Percentiles rank a stretch among this genome's conserved stretches.
Evolutionary conservation across 345 rosid species (phyloP).

Genomic region (Euphorbia pulcherrima): DNA sequence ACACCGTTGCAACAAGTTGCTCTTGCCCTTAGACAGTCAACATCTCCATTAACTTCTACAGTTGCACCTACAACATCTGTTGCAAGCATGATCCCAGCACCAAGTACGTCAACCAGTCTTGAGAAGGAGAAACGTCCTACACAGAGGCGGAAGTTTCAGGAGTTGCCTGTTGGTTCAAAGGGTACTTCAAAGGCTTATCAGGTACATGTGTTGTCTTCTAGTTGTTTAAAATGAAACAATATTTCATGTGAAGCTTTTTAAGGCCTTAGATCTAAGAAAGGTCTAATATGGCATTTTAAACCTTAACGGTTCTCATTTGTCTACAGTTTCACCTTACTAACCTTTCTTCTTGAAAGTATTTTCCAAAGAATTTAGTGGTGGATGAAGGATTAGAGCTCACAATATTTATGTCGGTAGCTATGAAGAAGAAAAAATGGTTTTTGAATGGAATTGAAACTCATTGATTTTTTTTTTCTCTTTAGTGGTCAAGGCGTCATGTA

Average conservation of each 20-base stretch:
- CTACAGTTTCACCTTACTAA: background rate
- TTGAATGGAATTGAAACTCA: background rate
- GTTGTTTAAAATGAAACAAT: background rate
- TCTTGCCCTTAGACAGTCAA: constrained; percentile 69
- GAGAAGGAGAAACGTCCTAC: constrained; percentile 53
- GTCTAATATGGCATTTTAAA: background rate
- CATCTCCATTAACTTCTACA: constrained; percentile 45
- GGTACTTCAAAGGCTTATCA: constrained; percentile 44
- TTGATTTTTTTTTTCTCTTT: background rate
- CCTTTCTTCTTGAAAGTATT: background rate
- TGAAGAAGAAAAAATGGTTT: background rate
- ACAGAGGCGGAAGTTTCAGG: constrained; percentile 84
- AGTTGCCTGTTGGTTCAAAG: constrained; percentile 51
- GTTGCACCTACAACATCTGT: constrained; percentile 36
- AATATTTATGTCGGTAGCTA: background rate
- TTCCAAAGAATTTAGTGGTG: no score
- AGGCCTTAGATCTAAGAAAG: constrained; percentile 1
- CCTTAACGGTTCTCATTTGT: background rate
- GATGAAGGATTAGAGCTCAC: background rate
- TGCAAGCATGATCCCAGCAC: constrained; percentile 27
- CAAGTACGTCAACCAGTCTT: constrained; percentile 28
- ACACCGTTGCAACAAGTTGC: constrained; percentile 96
- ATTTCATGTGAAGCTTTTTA: background rate
- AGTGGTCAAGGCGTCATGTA: no score
- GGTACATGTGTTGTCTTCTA: background rate